Evolutionary conservation across 192 early-diverging fungal genomes (phyloP), one percentile per base, ranked within the genome.

Genomic region (Mortierella antarctica): DNA sequence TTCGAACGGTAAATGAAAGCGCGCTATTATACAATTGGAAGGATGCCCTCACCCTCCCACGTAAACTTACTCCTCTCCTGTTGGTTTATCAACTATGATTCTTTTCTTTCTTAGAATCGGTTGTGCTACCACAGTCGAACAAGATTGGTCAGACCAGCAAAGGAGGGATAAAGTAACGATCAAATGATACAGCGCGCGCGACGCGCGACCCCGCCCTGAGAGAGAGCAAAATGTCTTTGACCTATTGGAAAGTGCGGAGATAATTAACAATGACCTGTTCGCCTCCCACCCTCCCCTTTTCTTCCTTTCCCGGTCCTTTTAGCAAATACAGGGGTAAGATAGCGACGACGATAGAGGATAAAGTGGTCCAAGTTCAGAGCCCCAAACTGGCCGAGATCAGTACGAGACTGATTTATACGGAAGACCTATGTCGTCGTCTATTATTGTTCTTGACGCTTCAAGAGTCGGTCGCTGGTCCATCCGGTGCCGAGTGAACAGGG

Each of bases 301-400:
- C 6, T 61, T 40, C 53, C 14, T 40, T 18, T 13, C 21, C 6
- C 1, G 41, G 40, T 18, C 13, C 14, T 18, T 18, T 11, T 31
- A 80, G 77, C 54, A 80, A 80, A 72, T 80, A 80, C 54, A 17
- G 77, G 20, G 77, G 77, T 15, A 80, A 80, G 55, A 48, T 80
- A 57, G 77, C 77, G 21, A 72, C 77, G 21, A 80, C 77, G 6
- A 14, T 80, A 18, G 77, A 80, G 57, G 77, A 80, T 65, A 80
- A 80, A n/a, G 70, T 72, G 50, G 65, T 80, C 11, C 77, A 80
- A 31, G 77, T 80, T 0, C 51, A 80, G 46, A 72, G 77, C 45
- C 55, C 77, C 1, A 80, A 72, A 42, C 42, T 80, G 44, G 53
- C 63, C 41, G 77, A 80, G 49, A 80, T 80, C 45, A 80, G 48